Evolutionary conservation across 257 asterid species (phyloP), one percentile per base, ranked within the genome.

Genomic region (Gardenia jasminoides): DNA sequence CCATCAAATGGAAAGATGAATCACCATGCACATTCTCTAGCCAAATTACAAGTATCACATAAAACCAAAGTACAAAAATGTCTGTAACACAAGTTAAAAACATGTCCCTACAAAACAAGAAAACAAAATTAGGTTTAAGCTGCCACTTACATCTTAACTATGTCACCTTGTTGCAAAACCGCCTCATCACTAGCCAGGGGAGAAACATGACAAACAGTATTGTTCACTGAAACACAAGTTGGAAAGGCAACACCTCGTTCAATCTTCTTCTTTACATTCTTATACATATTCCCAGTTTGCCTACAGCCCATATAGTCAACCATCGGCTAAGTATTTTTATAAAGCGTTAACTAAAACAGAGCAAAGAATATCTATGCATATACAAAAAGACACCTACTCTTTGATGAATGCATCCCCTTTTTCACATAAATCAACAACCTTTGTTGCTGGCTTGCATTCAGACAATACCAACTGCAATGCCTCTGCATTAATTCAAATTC

Each of bases 171-270:
- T 85, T 89, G 90, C 81, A 94, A 83, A 39, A 88, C 91, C 10
- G 90, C 64, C 84, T 91, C 98, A 20, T 94, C 97, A 30, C 92
- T 84, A 24, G 91, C 91, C 80, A 94, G 82, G 0, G 99, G 99
- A 5, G 99, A 94, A 79, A 90, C 90, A 87, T 94, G 99, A 77
- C 98, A 94, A 76, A 94, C 87, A 0, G 94, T 92, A 66, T 87
- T 91, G 81, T 94, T 94, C 44, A 94, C 94, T 0, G 99, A 94
- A 68, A 94, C 83, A 82, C 99, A 94, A 31, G 98, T 94, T 1
- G 99, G 99, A 80, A 94, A 94, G 1, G 99, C 99, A 81, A 93
- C 94, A 44, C 99, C 99, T 75, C 90, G 84, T 78, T 91, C 98
- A 76, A 94, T 94, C 91, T 93, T 94, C 96, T 91, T 94, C 92